A percentile compares a stretch with the other conserved stretches of the same genome.
Conservation (phyloP, 78 protist genomes). For the Dictyostelium capitatum region DNA sequence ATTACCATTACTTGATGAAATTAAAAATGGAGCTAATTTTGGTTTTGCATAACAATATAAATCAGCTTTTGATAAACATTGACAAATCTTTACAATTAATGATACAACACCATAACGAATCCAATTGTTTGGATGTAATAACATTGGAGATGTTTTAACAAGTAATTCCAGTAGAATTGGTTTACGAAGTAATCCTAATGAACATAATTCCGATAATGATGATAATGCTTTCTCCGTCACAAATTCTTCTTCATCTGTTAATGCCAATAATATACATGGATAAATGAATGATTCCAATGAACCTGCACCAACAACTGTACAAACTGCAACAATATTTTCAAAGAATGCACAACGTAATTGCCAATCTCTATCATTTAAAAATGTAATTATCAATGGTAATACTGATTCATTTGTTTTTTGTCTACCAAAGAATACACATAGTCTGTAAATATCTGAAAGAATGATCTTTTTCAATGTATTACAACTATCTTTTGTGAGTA, state of each 20-base stretch:
- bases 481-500: conserved; percentile 81
- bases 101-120: conserved; percentile 82
- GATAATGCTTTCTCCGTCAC: conserved; percentile 82
- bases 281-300: conserved; percentile 79
- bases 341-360: conserved; percentile 82
- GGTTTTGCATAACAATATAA: conserved; percentile 64
- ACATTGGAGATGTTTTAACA: conserved; percentile 68
- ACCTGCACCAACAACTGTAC: conserved; percentile 79
- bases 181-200: conserved; percentile 67
- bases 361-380: conserved; percentile 83
- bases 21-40: conserved; percentile 3
- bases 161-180: conserved; percentile 69
- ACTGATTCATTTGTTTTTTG: conserved; percentile 76
- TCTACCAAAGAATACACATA: conserved; percentile 83
- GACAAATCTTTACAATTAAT: conserved; percentile 46
- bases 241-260: conserved; percentile 84
- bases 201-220: conserved; percentile 29
- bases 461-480: conserved; percentile 63
- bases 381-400: conserved; percentile 76
- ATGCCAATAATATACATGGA: conserved; percentile 65
- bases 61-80: conserved; percentile 52
- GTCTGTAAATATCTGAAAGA: conserved; percentile 65
- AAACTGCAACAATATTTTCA: conserved; percentile 80
- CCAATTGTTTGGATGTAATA: conserved; percentile 82
- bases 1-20: not conserved